These are phyloP conservation scores for Sclerotinia sclerotiorum DNA, from an alignment of 2,329 filamentous ascomycete species.

Conservation along the genomic window DNA sequence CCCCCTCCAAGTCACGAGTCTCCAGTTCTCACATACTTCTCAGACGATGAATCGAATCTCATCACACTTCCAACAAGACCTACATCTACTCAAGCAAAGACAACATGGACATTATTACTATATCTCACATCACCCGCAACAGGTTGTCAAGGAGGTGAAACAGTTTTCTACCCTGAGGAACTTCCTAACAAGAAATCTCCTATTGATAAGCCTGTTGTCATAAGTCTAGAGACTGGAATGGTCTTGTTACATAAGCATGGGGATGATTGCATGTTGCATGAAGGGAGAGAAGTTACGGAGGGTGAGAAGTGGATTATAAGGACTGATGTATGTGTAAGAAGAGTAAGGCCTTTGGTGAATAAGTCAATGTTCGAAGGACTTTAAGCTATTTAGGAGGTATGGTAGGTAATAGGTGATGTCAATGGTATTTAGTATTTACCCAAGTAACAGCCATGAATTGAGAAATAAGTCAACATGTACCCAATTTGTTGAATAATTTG, in stretches of 20 bases:
- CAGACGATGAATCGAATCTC: slow-evolving; percentile 84
- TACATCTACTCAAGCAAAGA: slow-evolving; percentile 56
- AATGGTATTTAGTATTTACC: background rate
- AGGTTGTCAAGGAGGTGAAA: slow-evolving; percentile 82
- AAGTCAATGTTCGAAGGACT: background rate
- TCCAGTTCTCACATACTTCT: background rate
- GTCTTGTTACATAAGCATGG: slow-evolving; percentile 86
- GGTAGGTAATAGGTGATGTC: background rate
- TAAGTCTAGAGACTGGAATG: slow-evolving; percentile 79
- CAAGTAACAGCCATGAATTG: background rate
- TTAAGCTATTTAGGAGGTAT: background rate
- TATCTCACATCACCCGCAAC: slow-evolving; percentile 77
- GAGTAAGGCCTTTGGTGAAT: slow-evolving; percentile 30
- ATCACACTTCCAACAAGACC: slow-evolving; percentile 56
- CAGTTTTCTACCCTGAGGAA: slow-evolving; percentile 82
- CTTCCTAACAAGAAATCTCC: slow-evolving; percentile 46
- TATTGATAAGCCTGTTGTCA: slow-evolving; percentile 62
- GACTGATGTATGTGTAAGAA: slow-evolving; percentile 72
- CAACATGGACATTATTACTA: slow-evolving; percentile 88
- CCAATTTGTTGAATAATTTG: background rate
- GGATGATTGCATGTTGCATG: slow-evolving; percentile 85
- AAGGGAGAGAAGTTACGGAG: slow-evolving; percentile 73
- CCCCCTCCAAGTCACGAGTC: slow-evolving; percentile 8
- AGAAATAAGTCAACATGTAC: no score
- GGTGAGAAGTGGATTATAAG: slow-evolving; percentile 92